These are phyloP conservation scores for Triglochin maritima DNA, from an alignment of 106 monocot species.

Conservation along the genomic window DNA sequence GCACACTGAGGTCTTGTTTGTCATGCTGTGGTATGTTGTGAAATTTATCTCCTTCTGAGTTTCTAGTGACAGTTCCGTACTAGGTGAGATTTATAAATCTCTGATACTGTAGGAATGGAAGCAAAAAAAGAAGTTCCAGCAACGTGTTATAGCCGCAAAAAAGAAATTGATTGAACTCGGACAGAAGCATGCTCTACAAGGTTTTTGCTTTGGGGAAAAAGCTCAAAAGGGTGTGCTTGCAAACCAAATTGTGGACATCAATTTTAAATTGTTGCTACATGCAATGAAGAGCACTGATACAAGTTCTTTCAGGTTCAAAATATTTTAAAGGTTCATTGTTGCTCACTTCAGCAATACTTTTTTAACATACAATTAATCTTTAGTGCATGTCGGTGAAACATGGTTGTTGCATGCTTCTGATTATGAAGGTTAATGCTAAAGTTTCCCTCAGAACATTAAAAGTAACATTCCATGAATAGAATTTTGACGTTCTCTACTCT, in stretches of 20 bases:
- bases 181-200: constrained; percentile 57
- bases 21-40: too few species aligned
- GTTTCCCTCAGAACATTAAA: too few species aligned
- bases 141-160: constrained; percentile 44
- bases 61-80: too few species aligned
- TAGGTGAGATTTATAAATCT: too few species aligned
- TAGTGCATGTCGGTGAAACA: too few species aligned
- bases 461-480: too few species aligned
- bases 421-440: too few species aligned
- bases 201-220: constrained; percentile 44
- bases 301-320: constrained; percentile 30
- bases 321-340: neutral
- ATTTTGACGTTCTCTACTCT: too few species aligned
- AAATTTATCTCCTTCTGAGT: too few species aligned
- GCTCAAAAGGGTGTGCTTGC: constrained; percentile 39
- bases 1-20: too few species aligned
- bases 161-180: constrained; percentile 49
- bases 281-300: constrained; percentile 27
- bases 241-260: constrained; percentile 46
- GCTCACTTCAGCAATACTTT: neutral
- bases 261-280: constrained; percentile 56
- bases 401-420: too few species aligned
- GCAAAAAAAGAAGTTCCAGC: constrained; percentile 54
- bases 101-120: constrained; percentile 51
- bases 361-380: too few species aligned